phyloP scores from a whole-genome alignment of 345 rosid species.

The Hibiscus mutabilis region DNA sequence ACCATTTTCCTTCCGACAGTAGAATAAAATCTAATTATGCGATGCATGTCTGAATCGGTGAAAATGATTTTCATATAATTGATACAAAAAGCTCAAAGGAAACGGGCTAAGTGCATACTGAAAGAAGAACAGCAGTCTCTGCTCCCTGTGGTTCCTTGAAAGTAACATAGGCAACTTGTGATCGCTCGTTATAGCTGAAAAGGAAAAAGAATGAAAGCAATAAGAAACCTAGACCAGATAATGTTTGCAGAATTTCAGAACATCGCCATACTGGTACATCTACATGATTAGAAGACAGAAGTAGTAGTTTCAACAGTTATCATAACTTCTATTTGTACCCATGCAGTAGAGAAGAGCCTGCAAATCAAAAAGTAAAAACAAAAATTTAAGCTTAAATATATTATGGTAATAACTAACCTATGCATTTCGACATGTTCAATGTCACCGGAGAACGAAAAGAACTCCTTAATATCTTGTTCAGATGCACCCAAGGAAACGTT shows the following conservation, averaged over 20 bases:
- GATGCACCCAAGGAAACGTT: constrained; percentile 68
- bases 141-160: constrained; percentile 84
- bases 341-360: background rate
- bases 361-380: background rate
- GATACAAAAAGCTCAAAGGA: background rate
- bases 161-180: constrained; percentile 64
- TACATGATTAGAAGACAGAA: background rate
- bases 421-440: constrained; percentile 59
- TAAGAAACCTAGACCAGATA: constrained; percentile 6
- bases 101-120: constrained; percentile 34
- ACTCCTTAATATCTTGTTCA: constrained; percentile 76
- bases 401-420: constrained; percentile 31
- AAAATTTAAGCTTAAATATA: background rate
- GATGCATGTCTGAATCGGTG: background rate
- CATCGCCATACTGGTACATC: background rate
- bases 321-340: background rate
- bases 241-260: background rate
- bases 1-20: background rate
- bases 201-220: background rate
- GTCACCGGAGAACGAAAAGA: constrained; percentile 90
- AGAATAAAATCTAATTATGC: background rate
- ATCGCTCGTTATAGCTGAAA: constrained; percentile 46
- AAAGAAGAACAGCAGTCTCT: constrained; percentile 80
- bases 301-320: background rate
- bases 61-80: background rate